These are phyloP conservation scores for Gossypioides kirkii DNA, from an alignment of 345 rosid genomes.

Conservation along the genomic window DNA sequence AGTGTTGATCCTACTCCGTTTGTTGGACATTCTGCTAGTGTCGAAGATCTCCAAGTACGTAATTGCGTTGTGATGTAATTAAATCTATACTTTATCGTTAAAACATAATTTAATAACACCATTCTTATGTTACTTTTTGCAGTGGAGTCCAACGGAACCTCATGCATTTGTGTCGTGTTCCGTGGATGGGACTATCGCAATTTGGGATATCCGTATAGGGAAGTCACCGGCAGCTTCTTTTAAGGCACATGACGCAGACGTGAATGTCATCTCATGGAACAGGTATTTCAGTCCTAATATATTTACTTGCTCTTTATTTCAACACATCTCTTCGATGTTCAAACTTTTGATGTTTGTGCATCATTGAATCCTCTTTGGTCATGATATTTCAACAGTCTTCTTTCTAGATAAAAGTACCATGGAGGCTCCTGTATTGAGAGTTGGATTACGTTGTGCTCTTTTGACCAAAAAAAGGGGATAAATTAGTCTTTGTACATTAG, in stretches of 20 bases:
- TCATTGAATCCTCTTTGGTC: background rate
- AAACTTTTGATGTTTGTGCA: background rate
- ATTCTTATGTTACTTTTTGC: slow-evolving; percentile 26
- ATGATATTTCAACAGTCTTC: background rate
- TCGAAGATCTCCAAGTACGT: slow-evolving; percentile 84
- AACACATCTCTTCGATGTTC: background rate
- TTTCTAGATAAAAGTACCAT: no score
- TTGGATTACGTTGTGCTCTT: no score
- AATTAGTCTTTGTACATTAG: no score
- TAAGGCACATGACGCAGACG: slow-evolving; percentile 89
- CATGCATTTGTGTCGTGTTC: slow-evolving; percentile 82
- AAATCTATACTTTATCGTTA: background rate
- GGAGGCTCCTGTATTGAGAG: no score
- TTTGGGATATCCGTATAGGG: slow-evolving; percentile 81
- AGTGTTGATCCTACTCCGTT: slow-evolving; percentile 67
- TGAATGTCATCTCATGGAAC: slow-evolving; percentile 97
- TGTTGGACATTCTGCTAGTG: slow-evolving; percentile 76
- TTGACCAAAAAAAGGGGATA: no score
- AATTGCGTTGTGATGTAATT: background rate
- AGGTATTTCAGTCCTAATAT: slow-evolving; percentile 39
- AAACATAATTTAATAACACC: background rate
- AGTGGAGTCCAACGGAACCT: slow-evolving; percentile 96
- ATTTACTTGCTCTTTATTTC: background rate
- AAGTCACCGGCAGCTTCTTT: slow-evolving; percentile 60
- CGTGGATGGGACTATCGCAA: slow-evolving; percentile 71